Percentiles rank a stretch among this genome's conserved stretches.
These are phyloP conservation scores for Boletus sp. DNA, from an alignment of 1,284 basidiomycete genomes.

Conservation along the genomic window DNA sequence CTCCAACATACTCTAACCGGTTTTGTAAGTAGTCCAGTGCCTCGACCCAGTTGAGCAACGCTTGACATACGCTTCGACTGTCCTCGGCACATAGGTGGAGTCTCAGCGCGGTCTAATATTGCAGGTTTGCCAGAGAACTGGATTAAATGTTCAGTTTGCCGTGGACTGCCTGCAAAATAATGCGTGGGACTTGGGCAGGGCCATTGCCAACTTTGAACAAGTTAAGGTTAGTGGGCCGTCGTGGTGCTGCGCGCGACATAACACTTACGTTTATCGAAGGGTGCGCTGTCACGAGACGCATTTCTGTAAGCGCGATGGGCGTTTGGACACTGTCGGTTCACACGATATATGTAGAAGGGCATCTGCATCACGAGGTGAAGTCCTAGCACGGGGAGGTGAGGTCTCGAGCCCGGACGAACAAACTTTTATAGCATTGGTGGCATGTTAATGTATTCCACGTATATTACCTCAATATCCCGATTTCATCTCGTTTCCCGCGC, in stretches of 20 bases:
- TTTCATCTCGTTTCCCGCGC: slow-evolving; percentile 8
- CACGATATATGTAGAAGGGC: slow-evolving; percentile 15
- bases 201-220: slow-evolving; percentile 77
- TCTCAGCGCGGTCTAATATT: slow-evolving; percentile 63
- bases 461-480: slow-evolving; percentile 18
- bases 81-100: slow-evolving; percentile 50
- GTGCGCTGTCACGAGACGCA: slow-evolving; percentile 41
- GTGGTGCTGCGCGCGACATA: slow-evolving; percentile 11
- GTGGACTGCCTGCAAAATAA: slow-evolving; percentile 81
- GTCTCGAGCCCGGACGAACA: background rate
- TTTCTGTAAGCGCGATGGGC: slow-evolving; percentile 29
- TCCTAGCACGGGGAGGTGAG: slow-evolving; percentile 1
- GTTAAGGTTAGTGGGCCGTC: slow-evolving; percentile 58
- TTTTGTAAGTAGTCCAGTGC: slow-evolving; percentile 47
- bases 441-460: slow-evolving; percentile 28
- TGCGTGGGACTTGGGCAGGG: slow-evolving; percentile 74
- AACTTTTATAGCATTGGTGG: background rate
- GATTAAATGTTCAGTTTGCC: slow-evolving; percentile 71
- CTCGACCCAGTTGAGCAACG: slow-evolving; percentile 1
- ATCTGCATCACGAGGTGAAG: background rate
- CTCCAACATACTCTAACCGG: slow-evolving; percentile 49
- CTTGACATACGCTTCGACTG: slow-evolving; percentile 10
- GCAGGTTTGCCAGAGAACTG: slow-evolving; percentile 65
- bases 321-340: too few species aligned
- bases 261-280: slow-evolving; percentile 32